Evolutionary conservation across 768 basidiomycete genomes (phyloP), one percentile per base, ranked within the genome.

Genomic region (Boletus rubropictus): DNA sequence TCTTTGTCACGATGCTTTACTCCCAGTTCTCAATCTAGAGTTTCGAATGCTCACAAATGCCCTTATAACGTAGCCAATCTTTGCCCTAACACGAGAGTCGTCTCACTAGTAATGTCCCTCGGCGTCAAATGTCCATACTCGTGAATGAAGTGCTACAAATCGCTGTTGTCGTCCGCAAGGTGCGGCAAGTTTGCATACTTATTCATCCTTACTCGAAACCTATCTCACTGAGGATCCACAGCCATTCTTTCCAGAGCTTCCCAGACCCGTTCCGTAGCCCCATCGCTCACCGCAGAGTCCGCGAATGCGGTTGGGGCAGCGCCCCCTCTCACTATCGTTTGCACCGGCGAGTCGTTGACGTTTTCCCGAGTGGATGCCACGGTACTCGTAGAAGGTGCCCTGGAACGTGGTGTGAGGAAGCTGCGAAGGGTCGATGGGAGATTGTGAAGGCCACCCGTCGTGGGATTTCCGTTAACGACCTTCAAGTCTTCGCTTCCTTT

Each of bases 211-310:
- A 18, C 33, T 21, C 31, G 15, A 3, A 24, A 38, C 10, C 18
- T 8, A 25, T 24, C 38, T 53, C 37, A 46, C n/a, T 18, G 7
- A n/a, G 50, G 38, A 48, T 55, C 50, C 25, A 64, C 51, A 8
- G 27, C 60, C 60, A 63, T 63, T 41, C 55, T 62, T 24, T 35
- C 62, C 32, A 64, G 44, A 3, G 52, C 58, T 46, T 57, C 51
- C 55, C 36, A 53, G 29, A 64, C 48, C 9, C 17, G 31, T 22
- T 54, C 48, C 7, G 52, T 17, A 22, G 42, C 15, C 12, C 48
- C 48, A 12, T 57, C 40, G n/a, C 14, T 36, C 11, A n/a, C 24
- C 10, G 14, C 25, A 10, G 42, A 5, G 8, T 32, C 37, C 33
- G 15, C 35, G 15, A 21, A 39, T 29, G 17, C n/a, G 7, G 25